Base-by-base conservation (phyloP, 345 rosid genomes). In the Trapa incisa region DNA sequence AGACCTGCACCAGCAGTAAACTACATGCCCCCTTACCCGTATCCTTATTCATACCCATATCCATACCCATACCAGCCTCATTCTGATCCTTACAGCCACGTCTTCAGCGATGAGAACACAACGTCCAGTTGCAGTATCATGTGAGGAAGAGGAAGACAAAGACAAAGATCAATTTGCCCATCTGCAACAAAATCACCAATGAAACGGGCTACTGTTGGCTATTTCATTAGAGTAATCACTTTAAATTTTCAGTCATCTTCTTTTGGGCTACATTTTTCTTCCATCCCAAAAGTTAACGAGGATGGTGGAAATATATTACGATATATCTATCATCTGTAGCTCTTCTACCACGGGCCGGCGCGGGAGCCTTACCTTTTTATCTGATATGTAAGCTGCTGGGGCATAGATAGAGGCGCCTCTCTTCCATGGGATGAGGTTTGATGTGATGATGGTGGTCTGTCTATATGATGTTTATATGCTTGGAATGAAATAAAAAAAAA, bases 71-170 rank as follows among this genome's bases (percentile, higher is more conserved):
- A 79, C 17, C 75, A 22, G 29, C 29, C 77, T 29, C 75, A 76
- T 38, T 78, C 76, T 33, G 45, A 56, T 41, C 67, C 67, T 65
- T 67, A 67, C 61, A 60, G 87, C 70, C 72, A 80, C 78, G 71
- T 74, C 82, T 92, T 92, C 79, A 88, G 84, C 67, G 98, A 92
- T 67, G 98, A 92, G 79, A 89, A 92, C 77, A 82, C 98, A 39
- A 41, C 43, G 2, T 83, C 89, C 42, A 86, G 96, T 79, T 89
- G 98, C 91, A 86, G 63, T 74, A 80, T 92, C 33, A 89, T 92
- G 97, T 92, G 89, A 91, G 47, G 61, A 48, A 43, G 32, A 39
- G 9, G 33, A 54, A 41, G 43, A 41, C 7, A 41, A 8, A 43
- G 32, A 39, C 2, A 11, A 54, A 41, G 43, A 41, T 41, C 4